Evolutionary conservation across 202 grass and related monocot genomes (phyloP).

Genomic region (Zoysia matrella): DNA sequence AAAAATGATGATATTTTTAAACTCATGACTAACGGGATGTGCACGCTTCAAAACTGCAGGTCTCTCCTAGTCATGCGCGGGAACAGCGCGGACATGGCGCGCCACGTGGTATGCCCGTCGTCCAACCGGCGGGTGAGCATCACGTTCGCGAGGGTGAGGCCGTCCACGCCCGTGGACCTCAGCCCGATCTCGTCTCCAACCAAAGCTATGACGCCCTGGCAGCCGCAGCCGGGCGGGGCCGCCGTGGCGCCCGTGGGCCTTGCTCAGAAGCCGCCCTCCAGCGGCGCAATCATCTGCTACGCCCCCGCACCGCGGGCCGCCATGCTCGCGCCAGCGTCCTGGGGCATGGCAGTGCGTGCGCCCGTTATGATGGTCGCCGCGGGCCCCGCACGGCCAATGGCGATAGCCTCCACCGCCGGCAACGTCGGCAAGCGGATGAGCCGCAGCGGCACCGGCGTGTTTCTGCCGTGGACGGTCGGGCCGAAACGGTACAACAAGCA

Average conservation of each 20-base stretch:
- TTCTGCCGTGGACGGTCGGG: conserved; percentile 92
- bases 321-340: conserved; percentile 65
- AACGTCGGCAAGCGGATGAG: conserved; percentile 63
- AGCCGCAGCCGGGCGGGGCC: conserved; percentile 42
- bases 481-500: conserved; percentile 90
- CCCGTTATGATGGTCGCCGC: conserved; percentile 73
- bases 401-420: conserved; percentile 45
- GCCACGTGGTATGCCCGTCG: conserved; percentile 89
- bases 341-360: conserved; percentile 74
- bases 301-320: conserved; percentile 57
- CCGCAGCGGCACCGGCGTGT: conserved; percentile 86
- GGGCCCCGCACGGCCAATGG: conserved; percentile 53
- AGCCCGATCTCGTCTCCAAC: conserved; percentile 66
- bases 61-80: conserved; percentile 97
- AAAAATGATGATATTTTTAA: background rate
- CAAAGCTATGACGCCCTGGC: conserved; percentile 84
- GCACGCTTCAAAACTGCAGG: conserved; percentile 44
- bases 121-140: conserved; percentile 82
- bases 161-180: conserved; percentile 51
- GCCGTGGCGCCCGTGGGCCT: conserved; percentile 29
- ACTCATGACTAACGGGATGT: background rate
- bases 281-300: conserved; percentile 51
- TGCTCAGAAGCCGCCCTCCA: conserved; percentile 38
- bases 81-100: conserved; percentile 96
- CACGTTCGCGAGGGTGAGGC: conserved; percentile 80